These are phyloP conservation scores for Rubia balearica DNA, from an alignment of 305 asterid species.

Conservation along the genomic window DNA sequence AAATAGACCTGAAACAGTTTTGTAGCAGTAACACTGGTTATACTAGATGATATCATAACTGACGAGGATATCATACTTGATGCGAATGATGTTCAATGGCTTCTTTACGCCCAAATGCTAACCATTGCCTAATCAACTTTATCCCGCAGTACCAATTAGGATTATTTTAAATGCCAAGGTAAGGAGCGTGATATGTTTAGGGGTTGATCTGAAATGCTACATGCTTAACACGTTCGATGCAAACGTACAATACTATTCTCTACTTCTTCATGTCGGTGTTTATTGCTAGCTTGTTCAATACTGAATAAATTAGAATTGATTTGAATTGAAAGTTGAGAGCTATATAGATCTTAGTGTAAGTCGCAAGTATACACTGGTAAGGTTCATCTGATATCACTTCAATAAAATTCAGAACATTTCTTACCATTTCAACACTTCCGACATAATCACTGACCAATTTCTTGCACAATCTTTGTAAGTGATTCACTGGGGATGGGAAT, in stretches of 20 bases:
- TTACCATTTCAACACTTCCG: too few species aligned
- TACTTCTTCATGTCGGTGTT: not conserved
- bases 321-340: not conserved
- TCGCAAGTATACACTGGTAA: too few species aligned
- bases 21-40: not conserved
- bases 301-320: not conserved
- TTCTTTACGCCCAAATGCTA: not conserved
- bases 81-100: not conserved
- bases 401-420: too few species aligned
- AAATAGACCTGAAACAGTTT: constrained; percentile 1
- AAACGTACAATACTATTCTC: not conserved
- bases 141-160: not conserved
- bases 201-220: not conserved
- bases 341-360: not conserved
- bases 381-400: too few species aligned
- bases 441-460: constrained; percentile 35
- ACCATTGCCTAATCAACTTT: not conserved
- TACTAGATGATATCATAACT: not conserved
- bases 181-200: not conserved
- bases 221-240: not conserved
- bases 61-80: not conserved
- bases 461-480: constrained; percentile 63
- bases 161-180: not conserved
- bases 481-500: constrained; percentile 83
- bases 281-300: not conserved